These are phyloP conservation scores for Xylaria longipes DNA, from an alignment of 495 filamentous ascomycete genomes.

Conservation along the genomic window DNA sequence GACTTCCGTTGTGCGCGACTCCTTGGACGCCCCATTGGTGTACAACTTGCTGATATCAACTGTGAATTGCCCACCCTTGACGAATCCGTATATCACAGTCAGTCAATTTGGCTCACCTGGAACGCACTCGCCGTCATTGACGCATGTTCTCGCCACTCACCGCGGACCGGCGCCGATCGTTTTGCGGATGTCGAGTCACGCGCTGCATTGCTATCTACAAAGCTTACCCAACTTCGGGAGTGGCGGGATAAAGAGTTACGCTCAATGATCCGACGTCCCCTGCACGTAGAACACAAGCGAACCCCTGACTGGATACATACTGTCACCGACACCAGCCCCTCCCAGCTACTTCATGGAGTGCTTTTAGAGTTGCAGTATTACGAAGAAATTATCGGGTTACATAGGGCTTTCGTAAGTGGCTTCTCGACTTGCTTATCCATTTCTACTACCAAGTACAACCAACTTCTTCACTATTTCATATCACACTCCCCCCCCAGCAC, in stretches of 20 bases:
- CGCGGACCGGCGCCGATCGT: constrained; percentile 3
- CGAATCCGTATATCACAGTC: constrained; percentile 30
- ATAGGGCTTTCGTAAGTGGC: neutral
- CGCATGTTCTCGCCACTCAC: constrained; percentile 25
- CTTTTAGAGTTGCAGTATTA: constrained; percentile 37
- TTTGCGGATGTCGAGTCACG: constrained; percentile 18
- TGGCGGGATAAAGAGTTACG: constrained; percentile 29
- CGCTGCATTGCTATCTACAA: constrained; percentile 15
- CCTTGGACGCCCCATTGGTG: constrained; percentile 37
- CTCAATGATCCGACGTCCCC: constrained; percentile 16
- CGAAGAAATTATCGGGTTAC: constrained; percentile 37
- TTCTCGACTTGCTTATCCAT: neutral
- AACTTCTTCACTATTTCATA: neutral
- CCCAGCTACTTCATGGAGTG: constrained; percentile 19
- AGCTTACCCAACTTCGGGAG: constrained; percentile 12
- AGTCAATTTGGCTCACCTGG: constrained; percentile 35
- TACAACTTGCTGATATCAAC: constrained; percentile 28
- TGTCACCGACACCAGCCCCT: constrained; percentile 25
- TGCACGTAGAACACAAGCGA: constrained; percentile 18
- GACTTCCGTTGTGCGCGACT: constrained; percentile 44
- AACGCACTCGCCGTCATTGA: constrained; percentile 33
- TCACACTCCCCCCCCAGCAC: neutral
- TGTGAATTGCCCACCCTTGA: neutral
- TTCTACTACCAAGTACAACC: neutral
- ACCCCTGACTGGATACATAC: constrained; percentile 16